These are phyloP conservation scores for Penicillium pancosmium DNA, from an alignment of 495 filamentous ascomycete species.

Conservation along the genomic window DNA sequence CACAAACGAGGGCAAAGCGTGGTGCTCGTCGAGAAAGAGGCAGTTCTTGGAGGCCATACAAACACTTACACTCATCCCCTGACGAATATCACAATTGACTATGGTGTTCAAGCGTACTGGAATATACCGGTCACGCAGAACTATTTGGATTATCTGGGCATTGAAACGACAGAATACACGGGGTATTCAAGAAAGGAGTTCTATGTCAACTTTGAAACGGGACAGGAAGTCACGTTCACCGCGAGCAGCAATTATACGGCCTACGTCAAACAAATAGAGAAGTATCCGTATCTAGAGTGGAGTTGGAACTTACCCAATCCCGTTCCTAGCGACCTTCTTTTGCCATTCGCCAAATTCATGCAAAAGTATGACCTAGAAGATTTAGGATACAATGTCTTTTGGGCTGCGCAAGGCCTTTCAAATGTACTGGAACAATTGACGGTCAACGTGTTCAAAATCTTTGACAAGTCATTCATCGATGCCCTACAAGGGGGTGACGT, in stretches of 20 bases:
- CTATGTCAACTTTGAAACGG: constrained; percentile 12
- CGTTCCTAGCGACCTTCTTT: constrained; percentile 49
- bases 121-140: constrained; percentile 38
- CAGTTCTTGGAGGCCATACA: constrained; percentile 45
- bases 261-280: constrained; percentile 34
- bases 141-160: constrained; percentile 36
- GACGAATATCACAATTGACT: constrained; percentile 43
- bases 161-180: neutral
- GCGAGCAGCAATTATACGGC: constrained; percentile 25
- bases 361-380: constrained; percentile 44
- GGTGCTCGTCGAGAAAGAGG: constrained; percentile 45
- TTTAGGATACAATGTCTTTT: constrained; percentile 24
- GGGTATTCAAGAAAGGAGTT: neutral
- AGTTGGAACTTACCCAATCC: constrained; percentile 47
- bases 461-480: constrained; percentile 4
- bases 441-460: constrained; percentile 28
- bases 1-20: constrained; percentile 41
- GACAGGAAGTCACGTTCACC: constrained; percentile 12
- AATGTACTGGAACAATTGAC: constrained; percentile 29
- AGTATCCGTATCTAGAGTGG: constrained; percentile 46
- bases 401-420: constrained; percentile 24
- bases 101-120: constrained; percentile 42
- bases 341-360: constrained; percentile 51
- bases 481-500: constrained; percentile 5
- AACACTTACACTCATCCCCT: constrained; percentile 45